phyloP scores from a whole-genome alignment of 176 grass and related monocot genomes.

The Bonia amplexicaulis region DNA sequence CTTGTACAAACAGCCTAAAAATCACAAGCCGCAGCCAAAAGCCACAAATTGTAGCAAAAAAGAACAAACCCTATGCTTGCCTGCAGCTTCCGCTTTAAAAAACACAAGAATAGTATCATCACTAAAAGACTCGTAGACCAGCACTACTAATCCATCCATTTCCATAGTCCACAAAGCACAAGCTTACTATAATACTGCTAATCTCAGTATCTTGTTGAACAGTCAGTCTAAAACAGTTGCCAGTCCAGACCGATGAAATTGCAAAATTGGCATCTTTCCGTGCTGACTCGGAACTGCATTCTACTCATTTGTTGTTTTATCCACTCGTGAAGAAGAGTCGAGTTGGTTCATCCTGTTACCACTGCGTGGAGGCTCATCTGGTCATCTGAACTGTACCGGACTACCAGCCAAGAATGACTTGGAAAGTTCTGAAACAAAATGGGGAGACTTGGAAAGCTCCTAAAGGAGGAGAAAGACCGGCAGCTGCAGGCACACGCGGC shows the following conservation, averaged over 20 bases:
- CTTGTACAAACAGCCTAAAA: too few relatives aligned
- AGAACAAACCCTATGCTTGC: too few relatives aligned
- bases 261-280: neutral
- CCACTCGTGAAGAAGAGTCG: neutral
- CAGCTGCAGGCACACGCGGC: neutral
- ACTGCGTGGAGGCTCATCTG: neutral
- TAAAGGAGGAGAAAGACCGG: neutral
- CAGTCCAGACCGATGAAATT: neutral
- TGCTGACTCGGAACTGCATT: neutral
- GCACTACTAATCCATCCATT: neutral
- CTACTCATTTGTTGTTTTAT: neutral
- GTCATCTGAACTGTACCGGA: neutral
- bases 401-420: conserved; percentile 15
- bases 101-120: neutral
- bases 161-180: neutral
- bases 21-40: too few relatives aligned
- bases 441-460: conserved; percentile 4
- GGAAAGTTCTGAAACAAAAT: neutral
- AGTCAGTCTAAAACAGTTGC: neutral
- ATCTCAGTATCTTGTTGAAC: neutral
- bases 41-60: too few relatives aligned
- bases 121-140: neutral
- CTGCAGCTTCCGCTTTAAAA: neutral
- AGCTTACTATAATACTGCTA: neutral
- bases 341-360: neutral